Percentiles rank a stretch among this genome's conserved stretches.
These are phyloP conservation scores for Pseudomicrostroma phylloplanum DNA, from an alignment of 1,284 basidiomycete species.

Conservation along the genomic window DNA sequence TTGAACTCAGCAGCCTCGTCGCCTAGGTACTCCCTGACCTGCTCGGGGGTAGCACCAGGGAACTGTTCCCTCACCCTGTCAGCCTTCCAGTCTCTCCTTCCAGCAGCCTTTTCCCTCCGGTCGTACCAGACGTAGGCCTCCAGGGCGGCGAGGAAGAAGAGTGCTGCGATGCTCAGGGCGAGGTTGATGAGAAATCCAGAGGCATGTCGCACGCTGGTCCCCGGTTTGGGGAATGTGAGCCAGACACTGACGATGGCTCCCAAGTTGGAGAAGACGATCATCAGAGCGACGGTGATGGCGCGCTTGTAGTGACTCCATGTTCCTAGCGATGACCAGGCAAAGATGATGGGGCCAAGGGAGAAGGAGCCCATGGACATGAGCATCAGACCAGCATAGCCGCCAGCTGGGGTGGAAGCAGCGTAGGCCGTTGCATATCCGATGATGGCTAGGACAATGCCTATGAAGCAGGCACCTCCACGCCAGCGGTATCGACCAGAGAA, in stretches of 20 bases:
- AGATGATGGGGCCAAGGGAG: slow-evolving; percentile 13
- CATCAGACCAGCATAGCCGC: slow-evolving; percentile 38
- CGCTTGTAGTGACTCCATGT: slow-evolving; percentile 35
- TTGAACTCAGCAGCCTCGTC: slow-evolving; percentile 38
- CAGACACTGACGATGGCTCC: slow-evolving; percentile 36
- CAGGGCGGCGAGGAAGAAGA: slow-evolving; percentile 22
- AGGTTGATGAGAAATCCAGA: slow-evolving; percentile 33
- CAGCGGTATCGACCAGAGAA: slow-evolving; percentile 32
- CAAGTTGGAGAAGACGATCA: slow-evolving; percentile 37
- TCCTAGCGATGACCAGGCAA: slow-evolving; percentile 26
- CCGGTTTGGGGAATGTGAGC: slow-evolving; percentile 19
- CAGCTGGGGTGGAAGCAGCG: slow-evolving; percentile 15
- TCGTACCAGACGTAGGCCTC: slow-evolving; percentile 36
- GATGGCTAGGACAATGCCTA: slow-evolving; percentile 24
- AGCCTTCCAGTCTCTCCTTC: slow-evolving; percentile 14
- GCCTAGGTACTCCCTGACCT: slow-evolving; percentile 36
- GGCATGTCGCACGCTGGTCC: slow-evolving; percentile 17
- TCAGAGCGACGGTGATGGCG: slow-evolving; percentile 31
- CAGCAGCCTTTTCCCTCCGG: slow-evolving; percentile 28
- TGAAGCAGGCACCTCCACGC: slow-evolving; percentile 25
- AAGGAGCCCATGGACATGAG: slow-evolving; percentile 32
- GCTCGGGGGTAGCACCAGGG: slow-evolving; percentile 25
- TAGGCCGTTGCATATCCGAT: slow-evolving; percentile 33
- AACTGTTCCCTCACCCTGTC: slow-evolving; percentile 19
- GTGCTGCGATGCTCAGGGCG: slow-evolving; percentile 20